Base-by-base conservation (phyloP, 2,329 filamentous ascomycete genomes). In the Colletotrichum brevisporum region DNA sequence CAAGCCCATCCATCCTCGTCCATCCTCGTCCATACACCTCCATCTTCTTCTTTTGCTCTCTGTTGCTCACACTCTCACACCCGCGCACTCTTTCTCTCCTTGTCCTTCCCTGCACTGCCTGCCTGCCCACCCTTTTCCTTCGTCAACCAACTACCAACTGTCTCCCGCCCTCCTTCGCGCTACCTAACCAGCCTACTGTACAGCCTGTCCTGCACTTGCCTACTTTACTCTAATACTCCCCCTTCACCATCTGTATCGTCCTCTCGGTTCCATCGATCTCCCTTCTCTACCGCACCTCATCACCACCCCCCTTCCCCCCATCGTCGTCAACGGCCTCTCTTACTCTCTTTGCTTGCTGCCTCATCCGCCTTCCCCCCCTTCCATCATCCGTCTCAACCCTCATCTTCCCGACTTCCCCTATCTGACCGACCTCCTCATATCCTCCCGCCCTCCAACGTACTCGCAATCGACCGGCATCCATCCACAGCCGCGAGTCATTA, bases 61-160 rank as follows among this genome's bases (percentile, higher is more conserved):
- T 71, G 70, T 71, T 72, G 75, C 70, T 67, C 67, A 62, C 67
- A 62, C 63, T 53, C 58, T 12, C 53, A 51, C 53, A 16, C 31
- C 58, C 47, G 68, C 74, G 48, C 63, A 71, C 76, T 77, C 72
- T 75, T 75, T 76, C 76, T 77, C 73, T 73, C 75, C 71, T 71
- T 36, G 31, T 36, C 31, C 73, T 74, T 74, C 72, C 74, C 71
- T 75, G 72, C 75, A 76, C 76, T 76, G 75, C 76, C 76, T 75
- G 76, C 74, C 76, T 74, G 73, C 66, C 67, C 70, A 74, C 68
- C 63, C 63, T 53, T 63, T 63, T 69, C 55, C 47, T 67, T 62
- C 43, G 41, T 66, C 67, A 50, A 66, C 51, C 71, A 71, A 54
- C 54, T 59, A 52, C 53, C 59, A 74, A 71, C 73, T 73, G 66